Conservation (phyloP, 805 yeast genomes). For the Jamesozyma rosinii region DNA sequence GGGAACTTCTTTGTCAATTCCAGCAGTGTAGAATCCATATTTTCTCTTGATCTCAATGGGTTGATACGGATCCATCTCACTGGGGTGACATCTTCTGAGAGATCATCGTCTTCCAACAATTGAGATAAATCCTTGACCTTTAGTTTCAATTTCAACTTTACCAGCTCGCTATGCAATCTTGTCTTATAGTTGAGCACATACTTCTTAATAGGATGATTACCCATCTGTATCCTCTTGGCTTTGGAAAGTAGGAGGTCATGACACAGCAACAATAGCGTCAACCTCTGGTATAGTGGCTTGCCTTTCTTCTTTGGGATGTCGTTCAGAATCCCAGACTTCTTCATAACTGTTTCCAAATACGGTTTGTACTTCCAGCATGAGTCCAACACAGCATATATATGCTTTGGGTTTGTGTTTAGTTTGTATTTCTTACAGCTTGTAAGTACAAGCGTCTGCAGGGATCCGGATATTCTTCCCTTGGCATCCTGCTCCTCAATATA, state of each 20-base stretch:
- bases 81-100: slow-evolving; percentile 47
- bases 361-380: slow-evolving; percentile 68
- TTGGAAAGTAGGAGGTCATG: slow-evolving; percentile 74
- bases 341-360: slow-evolving; percentile 52
- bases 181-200: slow-evolving; percentile 71
- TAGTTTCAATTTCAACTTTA: slow-evolving; percentile 63
- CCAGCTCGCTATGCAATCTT: slow-evolving; percentile 72
- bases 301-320: slow-evolving; percentile 37
- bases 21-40: slow-evolving; percentile 17
- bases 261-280: slow-evolving; percentile 45
- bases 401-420: slow-evolving; percentile 65
- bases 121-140: slow-evolving; percentile 51
- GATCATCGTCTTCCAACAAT: slow-evolving; percentile 43
- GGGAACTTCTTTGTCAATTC: slow-evolving; percentile 31
- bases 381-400: slow-evolving; percentile 72
- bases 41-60: slow-evolving; percentile 39
- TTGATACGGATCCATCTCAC: slow-evolving; percentile 77
- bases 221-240: slow-evolving; percentile 77
- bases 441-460: slow-evolving; percentile 45
- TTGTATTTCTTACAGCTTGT: slow-evolving; percentile 39
- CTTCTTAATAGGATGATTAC: slow-evolving; percentile 79
- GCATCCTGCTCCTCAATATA: slow-evolving; percentile 24
- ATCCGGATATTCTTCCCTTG: slow-evolving; percentile 37
- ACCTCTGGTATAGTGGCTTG: slow-evolving; percentile 36
- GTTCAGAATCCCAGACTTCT: slow-evolving; percentile 55